Conservation (phyloP, 139 green algal species). For the Chlamydomonas sphaeroides region DNA sequence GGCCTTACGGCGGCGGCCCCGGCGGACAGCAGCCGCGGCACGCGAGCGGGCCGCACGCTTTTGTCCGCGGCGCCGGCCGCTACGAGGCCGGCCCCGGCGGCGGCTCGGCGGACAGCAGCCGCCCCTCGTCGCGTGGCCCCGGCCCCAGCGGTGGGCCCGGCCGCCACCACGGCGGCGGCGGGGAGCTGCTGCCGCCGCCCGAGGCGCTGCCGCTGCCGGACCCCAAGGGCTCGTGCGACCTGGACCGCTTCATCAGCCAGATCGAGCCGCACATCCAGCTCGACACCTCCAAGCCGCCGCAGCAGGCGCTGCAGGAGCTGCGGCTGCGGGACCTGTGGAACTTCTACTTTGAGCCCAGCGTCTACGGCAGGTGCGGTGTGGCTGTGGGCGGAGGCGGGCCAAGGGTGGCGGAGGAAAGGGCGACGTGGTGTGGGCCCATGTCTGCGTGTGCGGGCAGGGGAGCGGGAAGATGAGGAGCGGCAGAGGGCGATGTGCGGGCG, state of each 20-base stretch:
- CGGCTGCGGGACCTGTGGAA: conserved; percentile 68
- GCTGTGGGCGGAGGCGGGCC: too few relatives aligned
- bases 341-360: conserved; percentile 63
- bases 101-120: conserved; percentile 16
- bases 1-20: not conserved
- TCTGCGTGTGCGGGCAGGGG: too few relatives aligned
- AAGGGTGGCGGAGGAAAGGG: too few relatives aligned
- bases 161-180: not conserved
- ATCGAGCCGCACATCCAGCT: conserved; percentile 19
- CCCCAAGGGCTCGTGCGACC: conserved; percentile 36
- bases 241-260: conserved; percentile 49
- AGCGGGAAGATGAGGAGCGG: too few relatives aligned
- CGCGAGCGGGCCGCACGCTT: not conserved
- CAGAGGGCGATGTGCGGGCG: too few relatives aligned
- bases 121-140: conserved; percentile 14
- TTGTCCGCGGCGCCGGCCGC: not conserved
- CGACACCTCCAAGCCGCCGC: conserved; percentile 9
- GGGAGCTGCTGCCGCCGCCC: not conserved
- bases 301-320: conserved; percentile 46
- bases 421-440: too few relatives aligned
- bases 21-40: not conserved
- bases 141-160: not conserved
- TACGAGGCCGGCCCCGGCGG: not conserved
- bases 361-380: conserved; percentile 64
- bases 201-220: conserved; percentile 23